These are phyloP conservation scores for Phytophthora nicotianae DNA, from an alignment of 352 stramenopile genomes.

Conservation along the genomic window DNA sequence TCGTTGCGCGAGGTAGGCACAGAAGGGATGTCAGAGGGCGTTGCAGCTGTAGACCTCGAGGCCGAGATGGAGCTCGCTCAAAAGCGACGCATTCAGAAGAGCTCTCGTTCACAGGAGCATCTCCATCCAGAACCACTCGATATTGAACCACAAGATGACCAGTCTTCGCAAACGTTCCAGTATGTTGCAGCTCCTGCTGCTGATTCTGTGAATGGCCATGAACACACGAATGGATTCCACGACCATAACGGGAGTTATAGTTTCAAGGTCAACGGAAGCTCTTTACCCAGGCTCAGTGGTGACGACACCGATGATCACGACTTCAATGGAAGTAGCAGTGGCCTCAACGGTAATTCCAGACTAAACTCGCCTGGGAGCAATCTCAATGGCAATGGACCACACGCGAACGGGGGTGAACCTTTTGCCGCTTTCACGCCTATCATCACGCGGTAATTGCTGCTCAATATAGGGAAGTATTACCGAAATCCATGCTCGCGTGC, in stretches of 20 bases:
- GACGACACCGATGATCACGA: constrained; percentile 32
- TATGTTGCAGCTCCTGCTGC: constrained; percentile 34
- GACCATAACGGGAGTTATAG: constrained; percentile 30
- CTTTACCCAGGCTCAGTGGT: constrained; percentile 28
- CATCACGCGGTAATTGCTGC: constrained; percentile 70
- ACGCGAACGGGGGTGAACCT: constrained; percentile 47
- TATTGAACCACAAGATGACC: constrained; percentile 8
- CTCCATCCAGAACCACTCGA: constrained; percentile 17
- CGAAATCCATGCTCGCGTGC: constrained; percentile 12
- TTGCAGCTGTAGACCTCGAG: constrained; percentile 76
- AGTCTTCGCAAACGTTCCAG: constrained; percentile 19
- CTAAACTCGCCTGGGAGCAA: constrained; percentile 1
- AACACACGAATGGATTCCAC: constrained; percentile 17
- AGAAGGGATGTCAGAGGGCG: constrained; percentile 68
- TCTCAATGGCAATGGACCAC: constrained; percentile 37
- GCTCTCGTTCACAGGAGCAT: constrained; percentile 21
- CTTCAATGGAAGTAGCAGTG: constrained; percentile 16
- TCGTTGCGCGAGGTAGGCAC: constrained; percentile 71
- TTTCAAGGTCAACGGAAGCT: constrained; percentile 34
- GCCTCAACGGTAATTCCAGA: constrained; percentile 29
- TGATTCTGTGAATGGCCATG: constrained; percentile 19
- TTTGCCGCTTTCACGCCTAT: constrained; percentile 89
- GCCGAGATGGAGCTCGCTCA: constrained; percentile 82
- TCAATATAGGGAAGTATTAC: neutral
- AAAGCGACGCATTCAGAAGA: constrained; percentile 50